A percentile compares a stretch with the other conserved stretches of the same genome.
Conservation (phyloP, 441 rosid genomes). For the Eutrema salsugineum region DNA sequence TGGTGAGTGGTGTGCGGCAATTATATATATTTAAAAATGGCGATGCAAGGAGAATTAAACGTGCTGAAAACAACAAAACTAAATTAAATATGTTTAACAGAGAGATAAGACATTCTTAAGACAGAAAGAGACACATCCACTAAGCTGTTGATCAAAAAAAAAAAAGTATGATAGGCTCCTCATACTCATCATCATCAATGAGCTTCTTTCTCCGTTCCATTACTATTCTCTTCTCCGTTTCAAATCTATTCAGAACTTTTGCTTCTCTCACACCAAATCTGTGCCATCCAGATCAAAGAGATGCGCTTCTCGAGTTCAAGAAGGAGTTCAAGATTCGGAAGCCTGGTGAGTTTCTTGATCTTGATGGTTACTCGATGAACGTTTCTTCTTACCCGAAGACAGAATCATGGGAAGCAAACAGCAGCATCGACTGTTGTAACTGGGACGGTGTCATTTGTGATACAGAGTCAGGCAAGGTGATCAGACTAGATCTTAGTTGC, state of each 20-base stretch:
- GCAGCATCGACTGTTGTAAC: conserved; percentile 22
- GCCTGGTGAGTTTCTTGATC: background rate
- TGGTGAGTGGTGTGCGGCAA: no score
- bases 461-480: conserved; percentile 9
- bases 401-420: background rate
- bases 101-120: background rate
- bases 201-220: background rate
- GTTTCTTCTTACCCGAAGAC: conserved; percentile 18
- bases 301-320: conserved; percentile 24
- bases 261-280: background rate
- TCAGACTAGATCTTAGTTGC: conserved; percentile 32
- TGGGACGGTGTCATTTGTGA: conserved; percentile 37
- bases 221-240: background rate
- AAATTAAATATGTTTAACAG: no score
- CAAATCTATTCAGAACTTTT: background rate
- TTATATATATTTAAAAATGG: no score
- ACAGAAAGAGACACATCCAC: background rate
- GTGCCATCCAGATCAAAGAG: conserved; percentile 11
- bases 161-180: background rate
- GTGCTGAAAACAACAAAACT: no score
- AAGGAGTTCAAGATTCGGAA: background rate
- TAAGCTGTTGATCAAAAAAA: background rate
- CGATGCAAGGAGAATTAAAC: no score
- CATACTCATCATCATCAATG: background rate
- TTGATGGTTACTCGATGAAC: background rate